These are phyloP conservation scores for Elsinoe perseae DNA, from an alignment of 2,329 filamentous ascomycete species.

Conservation along the genomic window DNA sequence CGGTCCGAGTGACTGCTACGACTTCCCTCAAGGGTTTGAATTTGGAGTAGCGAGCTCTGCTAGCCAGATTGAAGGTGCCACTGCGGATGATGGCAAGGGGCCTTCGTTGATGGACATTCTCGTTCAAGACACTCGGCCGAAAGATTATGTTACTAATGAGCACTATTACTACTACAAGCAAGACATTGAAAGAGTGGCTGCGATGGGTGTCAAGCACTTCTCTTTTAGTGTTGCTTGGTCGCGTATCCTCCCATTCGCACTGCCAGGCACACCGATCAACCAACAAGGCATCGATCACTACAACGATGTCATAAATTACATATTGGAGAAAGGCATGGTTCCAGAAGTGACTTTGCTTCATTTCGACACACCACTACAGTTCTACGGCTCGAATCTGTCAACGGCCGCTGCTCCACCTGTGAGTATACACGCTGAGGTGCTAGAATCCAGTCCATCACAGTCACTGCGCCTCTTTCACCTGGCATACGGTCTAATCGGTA, in stretches of 20 bases:
- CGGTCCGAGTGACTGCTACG: conserved; percentile 41
- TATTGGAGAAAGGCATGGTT: conserved; percentile 37
- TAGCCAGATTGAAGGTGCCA: conserved; percentile 23
- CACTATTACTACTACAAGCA: conserved; percentile 46
- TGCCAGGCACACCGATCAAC: conserved; percentile 37
- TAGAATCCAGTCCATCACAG: too few species aligned
- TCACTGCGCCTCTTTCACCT: too few species aligned
- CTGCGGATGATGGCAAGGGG: conserved; percentile 20
- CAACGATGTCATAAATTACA: conserved; percentile 39
- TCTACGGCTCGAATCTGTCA: conserved; percentile 19
- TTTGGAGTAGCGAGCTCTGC: conserved; percentile 21
- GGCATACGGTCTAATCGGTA: too few species aligned
- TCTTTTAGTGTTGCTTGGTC: conserved; percentile 41
- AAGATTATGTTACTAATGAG: conserved; percentile 44
- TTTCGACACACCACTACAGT: conserved; percentile 32
- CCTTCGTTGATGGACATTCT: conserved; percentile 19
- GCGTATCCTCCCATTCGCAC: conserved; percentile 40
- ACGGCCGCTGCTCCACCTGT: background rate
- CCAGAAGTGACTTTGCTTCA: conserved; percentile 42
- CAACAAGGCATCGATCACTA: conserved; percentile 39
- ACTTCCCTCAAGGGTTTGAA: conserved; percentile 42
- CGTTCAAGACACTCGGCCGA: conserved; percentile 23
- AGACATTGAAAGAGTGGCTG: conserved; percentile 34
- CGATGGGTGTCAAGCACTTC: conserved; percentile 27
- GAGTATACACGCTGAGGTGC: background rate